A percentile compares a stretch with the other conserved stretches of the same genome.
Evolutionary conservation across 768 basidiomycete genomes (phyloP).

Genomic region (Mycena leptocephala): DNA sequence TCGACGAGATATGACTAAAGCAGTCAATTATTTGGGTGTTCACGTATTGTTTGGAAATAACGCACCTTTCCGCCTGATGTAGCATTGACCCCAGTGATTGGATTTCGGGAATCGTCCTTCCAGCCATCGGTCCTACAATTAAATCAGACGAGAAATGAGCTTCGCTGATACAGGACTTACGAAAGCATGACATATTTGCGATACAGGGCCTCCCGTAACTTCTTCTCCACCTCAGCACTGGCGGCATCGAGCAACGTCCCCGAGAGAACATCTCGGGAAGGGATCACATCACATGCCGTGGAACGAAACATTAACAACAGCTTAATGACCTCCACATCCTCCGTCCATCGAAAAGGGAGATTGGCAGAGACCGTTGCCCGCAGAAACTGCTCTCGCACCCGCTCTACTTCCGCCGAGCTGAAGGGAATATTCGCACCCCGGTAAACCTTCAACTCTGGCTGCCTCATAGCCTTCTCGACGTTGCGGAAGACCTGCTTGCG

Average conservation of each 20-base stretch:
- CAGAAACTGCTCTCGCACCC: constrained; percentile 42
- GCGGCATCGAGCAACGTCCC: constrained; percentile 41
- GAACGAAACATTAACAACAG: constrained; percentile 48
- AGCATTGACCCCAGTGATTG: too few relatives aligned
- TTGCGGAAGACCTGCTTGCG: constrained; percentile 32
- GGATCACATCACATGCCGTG: constrained; percentile 40
- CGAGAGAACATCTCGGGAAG: constrained; percentile 36
- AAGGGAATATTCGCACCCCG: constrained; percentile 46
- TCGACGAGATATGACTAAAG: too few relatives aligned
- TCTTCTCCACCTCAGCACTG: constrained; percentile 19
- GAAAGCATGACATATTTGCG: constrained; percentile 35
- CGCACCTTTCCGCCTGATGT: too few relatives aligned
- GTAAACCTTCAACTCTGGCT: constrained; percentile 44
- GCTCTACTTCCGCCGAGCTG: constrained; percentile 29
- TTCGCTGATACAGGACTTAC: too few relatives aligned
- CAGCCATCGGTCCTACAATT: too few relatives aligned
- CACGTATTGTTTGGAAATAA: too few relatives aligned
- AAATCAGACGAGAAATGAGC: too few relatives aligned
- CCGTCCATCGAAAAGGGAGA: constrained; percentile 45
- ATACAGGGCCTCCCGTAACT: constrained; percentile 24
- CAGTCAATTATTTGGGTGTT: too few relatives aligned
- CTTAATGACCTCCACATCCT: constrained; percentile 45
- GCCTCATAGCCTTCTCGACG: constrained; percentile 37
- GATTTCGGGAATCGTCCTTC: too few relatives aligned
- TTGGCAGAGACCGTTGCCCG: constrained; percentile 48